Evolutionary conservation across 257 asterid species (phyloP).

Genomic region (Fraxinus cuspidata): DNA sequence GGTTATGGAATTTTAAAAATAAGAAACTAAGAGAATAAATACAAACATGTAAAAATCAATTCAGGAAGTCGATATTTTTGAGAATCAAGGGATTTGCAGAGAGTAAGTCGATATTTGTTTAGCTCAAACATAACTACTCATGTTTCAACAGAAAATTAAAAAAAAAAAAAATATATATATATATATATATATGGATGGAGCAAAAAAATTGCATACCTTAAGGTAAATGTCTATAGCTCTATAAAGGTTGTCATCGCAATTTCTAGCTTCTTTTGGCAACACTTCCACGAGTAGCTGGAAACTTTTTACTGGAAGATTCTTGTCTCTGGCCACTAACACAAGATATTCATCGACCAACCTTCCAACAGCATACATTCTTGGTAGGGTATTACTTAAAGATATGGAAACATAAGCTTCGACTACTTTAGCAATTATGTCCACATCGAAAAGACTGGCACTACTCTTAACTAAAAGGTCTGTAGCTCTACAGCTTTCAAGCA

Average conservation of each 20-base stretch:
- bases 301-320: slow-evolving; percentile 25
- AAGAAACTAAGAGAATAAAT: background rate
- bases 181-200: no score
- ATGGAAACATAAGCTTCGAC: slow-evolving; percentile 27
- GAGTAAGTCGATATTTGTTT: background rate
- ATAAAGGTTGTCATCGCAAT: slow-evolving; percentile 34
- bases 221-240: slow-evolving; percentile 36
- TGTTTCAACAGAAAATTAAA: background rate
- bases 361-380: slow-evolving; percentile 21
- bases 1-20: no score
- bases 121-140: background rate
- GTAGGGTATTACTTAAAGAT: slow-evolving; percentile 18
- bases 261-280: slow-evolving; percentile 33
- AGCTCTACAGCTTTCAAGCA: slow-evolving; percentile 28
- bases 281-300: slow-evolving; percentile 30
- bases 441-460: slow-evolving; percentile 28
- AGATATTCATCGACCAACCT: slow-evolving; percentile 37
- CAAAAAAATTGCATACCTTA: slow-evolving; percentile 24
- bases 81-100: background rate
- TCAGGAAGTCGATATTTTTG: no score
- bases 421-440: slow-evolving; percentile 25
- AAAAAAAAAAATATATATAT: background rate
- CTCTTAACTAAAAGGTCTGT: slow-evolving; percentile 32
- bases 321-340: slow-evolving; percentile 21
- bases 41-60: background rate